These are phyloP conservation scores for Tripterygium wilfordii DNA, from an alignment of 177 flowering plant genomes.

Conservation along the genomic window DNA sequence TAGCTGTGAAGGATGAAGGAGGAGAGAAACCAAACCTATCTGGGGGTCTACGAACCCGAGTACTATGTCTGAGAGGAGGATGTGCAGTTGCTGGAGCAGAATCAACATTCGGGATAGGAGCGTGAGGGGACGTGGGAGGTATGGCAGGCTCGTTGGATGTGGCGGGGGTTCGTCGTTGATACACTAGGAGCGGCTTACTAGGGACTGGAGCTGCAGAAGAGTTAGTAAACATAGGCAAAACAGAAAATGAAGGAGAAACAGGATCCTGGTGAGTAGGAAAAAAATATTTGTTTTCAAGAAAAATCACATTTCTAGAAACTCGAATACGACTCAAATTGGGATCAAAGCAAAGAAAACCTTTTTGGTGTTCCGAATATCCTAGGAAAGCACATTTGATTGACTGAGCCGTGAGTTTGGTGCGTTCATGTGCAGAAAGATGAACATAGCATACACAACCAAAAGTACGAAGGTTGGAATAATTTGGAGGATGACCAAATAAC, in stretches of 20 bases:
- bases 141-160: too few species aligned
- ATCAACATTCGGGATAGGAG: too few species aligned
- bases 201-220: neutral
- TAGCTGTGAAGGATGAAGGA: neutral
- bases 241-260: conserved; percentile 1
- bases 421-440: neutral
- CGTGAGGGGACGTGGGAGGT: too few species aligned
- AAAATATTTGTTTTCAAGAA: conserved; percentile 1
- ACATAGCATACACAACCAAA: conserved; percentile 5
- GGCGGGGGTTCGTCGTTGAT: too few species aligned
- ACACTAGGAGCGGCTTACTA: too few species aligned
- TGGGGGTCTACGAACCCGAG: neutral
- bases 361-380: neutral
- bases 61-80: neutral
- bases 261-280: neutral
- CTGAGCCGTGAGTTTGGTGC: neutral
- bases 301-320: neutral
- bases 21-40: conserved; percentile 2
- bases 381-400: conserved; percentile 2
- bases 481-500: conserved; percentile 5
- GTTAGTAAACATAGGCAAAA: neutral
- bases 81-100: too few species aligned
- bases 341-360: neutral
- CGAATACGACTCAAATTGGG: neutral
- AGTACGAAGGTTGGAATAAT: neutral